These are phyloP conservation scores for Claviceps sp. DNA, from an alignment of 2,329 filamentous ascomycete species.

Conservation along the genomic window DNA sequence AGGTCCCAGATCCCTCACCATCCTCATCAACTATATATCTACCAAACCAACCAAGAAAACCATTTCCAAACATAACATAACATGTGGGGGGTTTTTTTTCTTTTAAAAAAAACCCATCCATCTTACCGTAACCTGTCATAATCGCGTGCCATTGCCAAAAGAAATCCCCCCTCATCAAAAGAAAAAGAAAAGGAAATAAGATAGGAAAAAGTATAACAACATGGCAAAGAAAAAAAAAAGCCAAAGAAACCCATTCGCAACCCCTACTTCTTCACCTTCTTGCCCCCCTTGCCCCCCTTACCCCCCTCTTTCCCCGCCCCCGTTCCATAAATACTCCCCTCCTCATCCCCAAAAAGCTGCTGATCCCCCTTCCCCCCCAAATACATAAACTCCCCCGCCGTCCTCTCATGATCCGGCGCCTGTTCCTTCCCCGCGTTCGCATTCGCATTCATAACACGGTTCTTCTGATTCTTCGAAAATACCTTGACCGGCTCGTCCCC, in stretches of 20 bases:
- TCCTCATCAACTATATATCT: too few species aligned
- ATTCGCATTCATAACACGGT: conserved; percentile 21
- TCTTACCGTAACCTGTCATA: neutral
- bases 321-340: conserved; percentile 33
- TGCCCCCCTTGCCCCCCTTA: conserved; percentile 19
- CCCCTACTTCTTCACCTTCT: conserved; percentile 15
- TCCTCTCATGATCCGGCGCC: conserved; percentile 52
- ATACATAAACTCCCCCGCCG: conserved; percentile 64
- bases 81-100: too few species aligned
- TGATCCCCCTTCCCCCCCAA: conserved; percentile 81
- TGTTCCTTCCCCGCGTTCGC: conserved; percentile 40
- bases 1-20: too few species aligned
- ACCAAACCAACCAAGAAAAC: too few species aligned
- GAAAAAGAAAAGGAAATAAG: neutral
- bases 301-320: conserved; percentile 18
- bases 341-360: conserved; percentile 56
- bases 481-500: conserved; percentile 53
- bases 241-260: conserved; percentile 3
- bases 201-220: neutral
- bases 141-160: neutral
- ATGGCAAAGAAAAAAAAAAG: neutral
- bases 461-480: conserved; percentile 54
- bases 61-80: too few species aligned
- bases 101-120: too few species aligned
- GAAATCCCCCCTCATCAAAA: neutral